Conservation (phyloP, 805 yeast species). For the Metschnikowia continentalis region DNA sequence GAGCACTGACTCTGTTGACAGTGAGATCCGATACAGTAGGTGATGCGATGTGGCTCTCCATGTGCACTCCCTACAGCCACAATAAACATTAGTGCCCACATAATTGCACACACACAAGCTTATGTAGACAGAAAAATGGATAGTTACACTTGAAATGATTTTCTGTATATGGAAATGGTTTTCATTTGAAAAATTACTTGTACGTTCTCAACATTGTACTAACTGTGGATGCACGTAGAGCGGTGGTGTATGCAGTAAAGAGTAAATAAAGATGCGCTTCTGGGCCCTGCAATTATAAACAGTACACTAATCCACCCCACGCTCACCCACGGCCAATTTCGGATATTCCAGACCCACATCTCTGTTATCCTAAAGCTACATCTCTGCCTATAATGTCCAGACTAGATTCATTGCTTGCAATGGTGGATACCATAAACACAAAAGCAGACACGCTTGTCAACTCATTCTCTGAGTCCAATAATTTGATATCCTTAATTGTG, state of each 20-base stretch:
- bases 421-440: conserved; percentile 29
- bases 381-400: conserved; percentile 12
- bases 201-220: too few relatives aligned
- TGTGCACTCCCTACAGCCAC: neutral
- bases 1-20: conserved; percentile 23
- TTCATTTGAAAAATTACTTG: too few relatives aligned
- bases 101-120: too few relatives aligned
- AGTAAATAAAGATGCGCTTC: neutral
- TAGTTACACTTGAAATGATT: too few relatives aligned
- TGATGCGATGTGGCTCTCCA: neutral
- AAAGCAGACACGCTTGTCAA: conserved; percentile 24
- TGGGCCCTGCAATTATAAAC: neutral
- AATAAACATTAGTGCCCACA: too few relatives aligned
- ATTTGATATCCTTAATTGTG: conserved; percentile 21
- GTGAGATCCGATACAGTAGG: conserved; percentile 9
- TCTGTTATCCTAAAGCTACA: neutral
- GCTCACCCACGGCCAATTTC: neutral
- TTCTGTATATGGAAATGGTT: too few relatives aligned
- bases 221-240: too few relatives aligned
- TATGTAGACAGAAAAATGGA: too few relatives aligned
- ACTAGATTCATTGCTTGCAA: conserved; percentile 28
- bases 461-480: conserved; percentile 21
- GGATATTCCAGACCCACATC: too few relatives aligned
- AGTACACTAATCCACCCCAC: neutral
- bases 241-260: neutral